Evolutionary conservation across 2,329 filamentous ascomycete species (phyloP).

Genomic region (Leptographium radiaticola): DNA sequence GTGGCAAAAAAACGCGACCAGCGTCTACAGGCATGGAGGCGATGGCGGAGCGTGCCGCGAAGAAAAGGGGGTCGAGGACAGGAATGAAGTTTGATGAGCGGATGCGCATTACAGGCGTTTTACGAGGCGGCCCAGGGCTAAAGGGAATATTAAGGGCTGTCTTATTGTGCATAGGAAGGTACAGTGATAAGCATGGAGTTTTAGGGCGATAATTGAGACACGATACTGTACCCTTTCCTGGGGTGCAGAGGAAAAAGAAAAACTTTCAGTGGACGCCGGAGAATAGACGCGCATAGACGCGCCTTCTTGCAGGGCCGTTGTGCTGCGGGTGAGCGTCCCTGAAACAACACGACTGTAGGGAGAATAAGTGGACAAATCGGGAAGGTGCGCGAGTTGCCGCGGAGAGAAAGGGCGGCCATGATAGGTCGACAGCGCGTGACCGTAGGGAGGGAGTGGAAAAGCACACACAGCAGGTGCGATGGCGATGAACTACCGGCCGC

Average conservation of each 20-base stretch:
- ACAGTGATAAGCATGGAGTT: background rate
- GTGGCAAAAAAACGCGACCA: slow-evolving; percentile 11
- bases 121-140: background rate
- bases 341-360: background rate
- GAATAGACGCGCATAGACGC: background rate
- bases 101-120: slow-evolving; percentile 3
- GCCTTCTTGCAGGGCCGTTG: background rate
- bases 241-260: background rate
- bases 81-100: slow-evolving; percentile 17
- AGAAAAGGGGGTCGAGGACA: background rate
- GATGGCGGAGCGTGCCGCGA: background rate
- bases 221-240: background rate
- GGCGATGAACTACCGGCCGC: background rate
- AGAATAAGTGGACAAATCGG: background rate
- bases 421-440: background rate
- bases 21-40: slow-evolving; percentile 5
- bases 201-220: background rate
- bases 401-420: background rate
- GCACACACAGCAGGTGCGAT: background rate
- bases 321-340: background rate
- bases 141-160: slow-evolving; percentile 2
- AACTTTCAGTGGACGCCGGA: background rate
- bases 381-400: background rate
- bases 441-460: background rate
- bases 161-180: background rate